Base-by-base conservation (phyloP, 352 stramenopile genomes). In the Phytopythium boreale region DNA sequence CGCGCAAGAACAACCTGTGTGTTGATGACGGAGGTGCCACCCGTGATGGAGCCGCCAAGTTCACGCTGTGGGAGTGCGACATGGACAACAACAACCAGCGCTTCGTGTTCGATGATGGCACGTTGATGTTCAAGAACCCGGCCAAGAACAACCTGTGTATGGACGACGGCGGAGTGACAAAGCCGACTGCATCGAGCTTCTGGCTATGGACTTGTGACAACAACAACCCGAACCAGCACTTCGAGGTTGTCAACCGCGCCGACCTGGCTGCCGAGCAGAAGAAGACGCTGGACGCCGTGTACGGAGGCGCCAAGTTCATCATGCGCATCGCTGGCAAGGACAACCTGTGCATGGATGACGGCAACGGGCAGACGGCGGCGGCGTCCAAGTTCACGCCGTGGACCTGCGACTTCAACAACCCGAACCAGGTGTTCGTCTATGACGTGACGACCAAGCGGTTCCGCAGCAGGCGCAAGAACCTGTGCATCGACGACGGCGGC, bases 181-280 rank as follows among this genome's bases (percentile, higher is more conserved):
- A 53, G 8, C n/a, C 44, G 17, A 62, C 62, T 19, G 55, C 27
- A 15, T 59, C 76, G 15, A 71, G 63, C 47, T 67, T 61, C 20
- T 62, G 58, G 56, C 56, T 62, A 7, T 53, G 39, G 56, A 36
- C 7, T 14, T 62, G 67, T 59, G 60, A 64, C 39, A 22, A 46
- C n/a, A 62, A 49, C 53, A 72, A 66, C 36, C 46, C 68, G 56
- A 83, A 83, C 55, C 75, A 83, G 43, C 67, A 75, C 61, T 83
- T 79, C 39, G 68, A 77, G 46, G 57, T 75, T 12, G 19, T 75
- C 19, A 39, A 67, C 50, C 55, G 52, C 15, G 62, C 63, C 26
- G 29, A 27, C 0, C 58, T 72, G 39, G 10, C 62, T n/a, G 43
- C 46, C 2, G 47, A 67, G 22, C 63, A 70, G 59, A 68, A 52